Base-by-base conservation (phyloP, 2,329 filamentous ascomycete genomes). In the Clathrospora elynae region DNA sequence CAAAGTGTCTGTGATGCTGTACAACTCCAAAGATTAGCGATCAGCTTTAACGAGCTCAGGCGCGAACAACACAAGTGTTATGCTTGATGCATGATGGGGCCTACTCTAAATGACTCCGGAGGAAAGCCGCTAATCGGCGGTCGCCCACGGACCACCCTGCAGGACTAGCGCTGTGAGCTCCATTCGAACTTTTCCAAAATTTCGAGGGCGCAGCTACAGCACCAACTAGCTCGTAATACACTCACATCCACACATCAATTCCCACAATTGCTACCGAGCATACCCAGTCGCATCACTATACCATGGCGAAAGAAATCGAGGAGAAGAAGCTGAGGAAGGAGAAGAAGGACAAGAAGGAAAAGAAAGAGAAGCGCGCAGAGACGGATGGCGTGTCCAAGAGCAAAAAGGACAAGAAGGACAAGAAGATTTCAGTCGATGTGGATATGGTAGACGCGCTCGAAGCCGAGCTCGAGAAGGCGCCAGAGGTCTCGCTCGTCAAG, bases 321-420 rank as follows among this genome's bases (percentile, higher is more conserved):
- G 70, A 71, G 53, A 70, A 70, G 61, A 72, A 66, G 57, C 44
- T 66, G 34, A 69, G 68, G 60, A 70, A 70, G 66, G 71, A 71
- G 28, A 87, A 87, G 77, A 86, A 75, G 64, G 71, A 73, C 39
- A 75, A 73, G 67, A 79, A 73, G 51, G 74, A 73, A 56, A 79
- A 88, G 79, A 86, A 87, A 76, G 84, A 88, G 59, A 87, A 87
- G 81, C 81, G 73, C 50, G 57, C 67, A 19, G 68, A 71, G 50
- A 58, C 53, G 13, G 68, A 71, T 26, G 68, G 67, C 50, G 61
- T 71, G 11, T 60, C 63, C 42, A 71, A 71, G 66, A 67, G 66
- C 37, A 87, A 88, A 76, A 86, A 75, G 61, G 70, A 71, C 36
- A 75, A 74, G 67, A 80, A 79, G 66, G 77, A 80, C 29, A 88